These are phyloP conservation scores for Barnettozyma populi DNA, from an alignment of 805 yeast species.

Conservation along the genomic window DNA sequence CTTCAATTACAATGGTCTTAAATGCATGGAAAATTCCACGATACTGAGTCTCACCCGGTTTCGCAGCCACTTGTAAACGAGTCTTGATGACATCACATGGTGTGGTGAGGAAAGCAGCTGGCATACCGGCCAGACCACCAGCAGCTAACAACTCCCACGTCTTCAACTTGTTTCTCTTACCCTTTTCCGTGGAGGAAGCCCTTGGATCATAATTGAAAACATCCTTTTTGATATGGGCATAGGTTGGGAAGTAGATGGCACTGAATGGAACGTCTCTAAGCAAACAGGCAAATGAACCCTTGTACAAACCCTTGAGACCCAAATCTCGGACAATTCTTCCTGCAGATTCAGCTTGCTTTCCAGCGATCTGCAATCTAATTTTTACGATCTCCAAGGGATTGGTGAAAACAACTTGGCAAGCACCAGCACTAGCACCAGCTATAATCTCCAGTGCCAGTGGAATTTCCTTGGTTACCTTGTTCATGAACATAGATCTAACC, in stretches of 20 bases:
- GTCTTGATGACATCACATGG: slow-evolving; percentile 97
- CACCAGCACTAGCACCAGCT: slow-evolving; percentile 95
- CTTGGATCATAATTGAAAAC: slow-evolving; percentile 77
- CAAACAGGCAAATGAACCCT: slow-evolving; percentile 87
- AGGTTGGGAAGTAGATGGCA: slow-evolving; percentile 95
- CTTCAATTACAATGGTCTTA: slow-evolving; percentile 67
- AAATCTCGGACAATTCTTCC: slow-evolving; percentile 67
- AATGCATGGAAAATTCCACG: slow-evolving; percentile 76
- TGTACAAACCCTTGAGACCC: slow-evolving; percentile 82
- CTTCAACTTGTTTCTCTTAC: slow-evolving; percentile 53
- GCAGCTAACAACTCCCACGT: slow-evolving; percentile 80
- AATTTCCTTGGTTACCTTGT: slow-evolving; percentile 41
- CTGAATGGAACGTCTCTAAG: slow-evolving; percentile 94
- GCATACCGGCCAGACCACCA: slow-evolving; percentile 97
- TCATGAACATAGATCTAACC: slow-evolving; percentile 69
- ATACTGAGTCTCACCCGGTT: slow-evolving; percentile 72
- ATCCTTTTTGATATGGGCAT: slow-evolving; percentile 84
- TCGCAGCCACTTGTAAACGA: slow-evolving; percentile 80
- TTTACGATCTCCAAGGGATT: slow-evolving; percentile 95
- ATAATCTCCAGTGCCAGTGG: slow-evolving; percentile 59
- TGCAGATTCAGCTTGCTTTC: slow-evolving; percentile 57
- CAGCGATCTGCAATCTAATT: slow-evolving; percentile 91
- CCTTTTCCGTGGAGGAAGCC: slow-evolving; percentile 35
- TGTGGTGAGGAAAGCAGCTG: slow-evolving; percentile 93
- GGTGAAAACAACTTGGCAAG: slow-evolving; percentile 92